Evolutionary conservation across 768 basidiomycete genomes (phyloP), one percentile per base, ranked within the genome.

Genomic region (Kwoniella bestiolae): DNA sequence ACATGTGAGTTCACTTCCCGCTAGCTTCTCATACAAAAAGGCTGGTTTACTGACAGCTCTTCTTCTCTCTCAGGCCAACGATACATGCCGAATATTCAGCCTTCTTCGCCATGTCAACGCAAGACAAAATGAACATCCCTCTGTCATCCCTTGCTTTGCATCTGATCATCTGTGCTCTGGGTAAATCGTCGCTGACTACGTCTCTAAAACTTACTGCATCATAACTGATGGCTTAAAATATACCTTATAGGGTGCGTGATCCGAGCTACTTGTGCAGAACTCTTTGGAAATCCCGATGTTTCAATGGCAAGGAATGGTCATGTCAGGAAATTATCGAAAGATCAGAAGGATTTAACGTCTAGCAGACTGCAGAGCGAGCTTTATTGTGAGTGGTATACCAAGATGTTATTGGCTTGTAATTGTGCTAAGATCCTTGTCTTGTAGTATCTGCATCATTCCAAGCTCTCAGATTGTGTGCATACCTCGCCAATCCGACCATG

Each of bases 381-480:
- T 4, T 81, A 79, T 31, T 60, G 78, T 78, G 47, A 65, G 78
- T 71, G 5, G 23, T 5, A 28, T n/a, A n/a, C n/a, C n/a, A n/a
- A n/a, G n/a, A n/a, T n/a, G n/a, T n/a, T n/a, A n/a, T 44, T 9
- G 9, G 34, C 21, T 18, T 14, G 38, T 5, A 53, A 14, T n/a
- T 26, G 31, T 49, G 29, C 56, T 63, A 34, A 11, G 26, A 0
- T 34, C 4, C 16, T 0, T 31, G 29, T 12, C n/a, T 26, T 56
- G 26, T 45, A 80, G 78, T 81, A 9, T 81, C 80, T n/a, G 80
- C 73, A 5, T 74, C 80, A 14, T 79, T 79, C 52, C 80, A 81
- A 59, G 77, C 77, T 0, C 55, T 81, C 12, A 66, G 80, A 18
- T 66, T 81, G 11, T 79, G 77, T 57, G 78, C 78, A 2, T 81